Base-by-base conservation (phyloP, 805 yeast species). In the Suhomyces sp. region DNA sequence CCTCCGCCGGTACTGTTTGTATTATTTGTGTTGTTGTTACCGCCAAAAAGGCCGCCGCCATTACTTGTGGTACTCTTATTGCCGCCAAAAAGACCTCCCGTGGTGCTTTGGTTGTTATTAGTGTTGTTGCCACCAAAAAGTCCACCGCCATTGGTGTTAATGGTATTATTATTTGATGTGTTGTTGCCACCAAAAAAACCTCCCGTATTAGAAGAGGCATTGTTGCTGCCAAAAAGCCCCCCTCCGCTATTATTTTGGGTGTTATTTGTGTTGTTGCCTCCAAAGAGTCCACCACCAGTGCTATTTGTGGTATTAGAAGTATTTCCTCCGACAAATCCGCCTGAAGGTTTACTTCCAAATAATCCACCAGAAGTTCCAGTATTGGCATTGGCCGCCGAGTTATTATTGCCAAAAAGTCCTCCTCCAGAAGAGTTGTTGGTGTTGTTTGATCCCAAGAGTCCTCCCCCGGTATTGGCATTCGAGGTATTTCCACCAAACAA, bases 371-470 rank as follows among this genome's bases (percentile, higher is more conserved):
- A 25, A 5, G 41, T 10, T 20, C 29, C 39, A 7, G 43, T 19
- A 31, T 9, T 37, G 41, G 44, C 6, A 31, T 31, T 13, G 20
- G 48, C 40, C 17, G 44, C n/a, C 12, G 49, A 17, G 17, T 41
- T 43, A n/a, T 43, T 49, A 33, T 52, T 60, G 21, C 77, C 77
- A 56, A 72, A 68, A 7, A 66, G 55, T 17, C 73, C 69, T 22
- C 67, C 67, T 3, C 47, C 44, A 10, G 49, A 13, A 24, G 52
- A 33, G 33, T 25, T 43, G 40, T 52, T 51, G 44, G 21, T 48
- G 48, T 48, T 41, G 25, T 49, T 47, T n/a, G 44, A 25, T 8
- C 58, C 58, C 46, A 55, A 49, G 13, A 55, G 53, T 7, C 58
- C 58, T 2, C 53, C 31, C 10, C 13, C 48, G 8, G 25, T 31